Evolutionary conservation across 2,329 filamentous ascomycete genomes (phyloP).

Genomic region (Aureobasidium musti): DNA sequence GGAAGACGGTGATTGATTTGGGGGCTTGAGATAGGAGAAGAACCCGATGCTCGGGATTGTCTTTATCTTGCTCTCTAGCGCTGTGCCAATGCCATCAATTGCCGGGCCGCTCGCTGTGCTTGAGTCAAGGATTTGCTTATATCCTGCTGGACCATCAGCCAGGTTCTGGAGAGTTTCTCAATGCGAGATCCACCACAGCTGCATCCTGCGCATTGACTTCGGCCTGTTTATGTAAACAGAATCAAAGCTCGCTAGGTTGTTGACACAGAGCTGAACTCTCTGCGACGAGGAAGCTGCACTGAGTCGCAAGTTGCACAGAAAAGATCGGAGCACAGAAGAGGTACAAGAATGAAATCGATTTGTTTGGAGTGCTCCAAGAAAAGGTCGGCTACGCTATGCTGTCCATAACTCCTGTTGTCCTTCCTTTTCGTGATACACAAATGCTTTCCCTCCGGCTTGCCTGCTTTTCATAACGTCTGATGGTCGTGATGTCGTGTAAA

Average conservation of each 20-base stretch:
- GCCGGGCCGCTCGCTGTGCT: slow-evolving; percentile 7
- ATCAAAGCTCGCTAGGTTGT: neutral
- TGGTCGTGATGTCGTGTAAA: slow-evolving; percentile 28
- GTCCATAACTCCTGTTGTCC: neutral
- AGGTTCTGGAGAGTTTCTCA: neutral
- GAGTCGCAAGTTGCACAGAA: neutral
- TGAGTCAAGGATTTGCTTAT: neutral
- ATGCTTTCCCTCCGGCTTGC: neutral
- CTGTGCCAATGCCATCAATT: slow-evolving; percentile 13
- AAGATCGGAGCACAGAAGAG: neutral
- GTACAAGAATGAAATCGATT: slow-evolving; percentile 16
- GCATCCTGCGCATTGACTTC: neutral
- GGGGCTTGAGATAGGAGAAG: neutral
- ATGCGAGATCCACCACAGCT: slow-evolving; percentile 1
- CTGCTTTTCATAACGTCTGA: slow-evolving; percentile 6
- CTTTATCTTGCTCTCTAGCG: neutral
- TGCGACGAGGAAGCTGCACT: neutral
- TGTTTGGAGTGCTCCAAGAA: neutral
- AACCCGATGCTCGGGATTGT: slow-evolving; percentile 23
- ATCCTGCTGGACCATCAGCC: neutral
- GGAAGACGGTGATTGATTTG: neutral
- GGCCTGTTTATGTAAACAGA: slow-evolving; percentile 1
- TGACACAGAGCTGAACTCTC: slow-evolving; percentile 17
- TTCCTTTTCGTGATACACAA: neutral
- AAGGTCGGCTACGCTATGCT: slow-evolving; percentile 15